These are phyloP conservation scores for Ophiocordyceps unilateralis DNA, from an alignment of 2,329 filamentous ascomycete genomes.

Conservation along the genomic window DNA sequence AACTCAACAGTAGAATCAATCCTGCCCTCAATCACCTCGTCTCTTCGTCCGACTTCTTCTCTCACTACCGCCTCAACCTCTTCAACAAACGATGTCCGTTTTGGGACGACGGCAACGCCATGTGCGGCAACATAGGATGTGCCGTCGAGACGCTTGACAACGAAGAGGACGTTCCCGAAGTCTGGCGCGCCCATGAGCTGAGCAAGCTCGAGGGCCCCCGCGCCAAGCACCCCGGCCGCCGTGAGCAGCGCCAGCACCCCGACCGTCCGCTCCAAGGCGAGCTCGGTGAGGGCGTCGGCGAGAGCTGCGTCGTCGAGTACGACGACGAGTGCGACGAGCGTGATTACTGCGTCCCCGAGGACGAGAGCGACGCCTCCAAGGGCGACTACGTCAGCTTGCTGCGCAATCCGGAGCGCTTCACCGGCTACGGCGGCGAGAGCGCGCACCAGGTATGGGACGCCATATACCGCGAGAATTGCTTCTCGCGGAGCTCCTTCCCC, in stretches of 20 bases:
- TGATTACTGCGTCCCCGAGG: constrained; percentile 92
- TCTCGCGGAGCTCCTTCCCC: constrained; percentile 51
- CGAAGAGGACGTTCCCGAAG: constrained; percentile 78
- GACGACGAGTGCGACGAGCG: constrained; percentile 94
- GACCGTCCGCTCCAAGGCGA: constrained; percentile 63
- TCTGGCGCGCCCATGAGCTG: constrained; percentile 84
- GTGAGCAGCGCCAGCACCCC: constrained; percentile 52
- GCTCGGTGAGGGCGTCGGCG: constrained; percentile 72
- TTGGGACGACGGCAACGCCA: constrained; percentile 81
- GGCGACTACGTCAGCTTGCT: constrained; percentile 93
- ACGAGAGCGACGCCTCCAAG: constrained; percentile 71
- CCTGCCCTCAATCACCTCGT: constrained; percentile 69
- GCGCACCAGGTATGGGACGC: constrained; percentile 89
- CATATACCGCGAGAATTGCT: constrained; percentile 95
- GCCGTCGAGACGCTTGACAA: constrained; percentile 90
- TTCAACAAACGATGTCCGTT: constrained; percentile 93
- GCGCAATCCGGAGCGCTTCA: constrained; percentile 89
- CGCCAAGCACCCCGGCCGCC: constrained; percentile 71
- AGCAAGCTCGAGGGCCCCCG: constrained; percentile 84
- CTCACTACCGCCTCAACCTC: constrained; percentile 87
- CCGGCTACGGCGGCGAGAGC: constrained; percentile 74
- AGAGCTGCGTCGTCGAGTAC: constrained; percentile 94
- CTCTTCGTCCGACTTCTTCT: constrained; percentile 87
- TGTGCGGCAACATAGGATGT: constrained; percentile 95
- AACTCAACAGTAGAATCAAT: constrained; percentile 59